A percentile compares a stretch with the other conserved stretches of the same genome.
These are phyloP conservation scores for Bruguiera parviflora DNA, from an alignment of 345 rosid genomes.

Conservation along the genomic window DNA sequence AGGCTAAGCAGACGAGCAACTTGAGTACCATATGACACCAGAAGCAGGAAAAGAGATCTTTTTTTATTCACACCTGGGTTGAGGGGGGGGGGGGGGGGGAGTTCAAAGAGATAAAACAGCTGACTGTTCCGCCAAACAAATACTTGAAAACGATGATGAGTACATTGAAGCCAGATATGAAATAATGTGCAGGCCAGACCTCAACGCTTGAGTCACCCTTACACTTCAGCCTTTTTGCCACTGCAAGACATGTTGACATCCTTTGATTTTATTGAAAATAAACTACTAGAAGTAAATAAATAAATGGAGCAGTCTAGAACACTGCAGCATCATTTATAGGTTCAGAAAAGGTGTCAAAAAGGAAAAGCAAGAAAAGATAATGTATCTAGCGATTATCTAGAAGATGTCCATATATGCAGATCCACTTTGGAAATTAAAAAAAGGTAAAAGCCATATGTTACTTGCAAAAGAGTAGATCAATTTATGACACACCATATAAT, in stretches of 20 bases:
- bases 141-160: not conserved
- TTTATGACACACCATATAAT: not conserved
- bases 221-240: slow-evolving; percentile 74
- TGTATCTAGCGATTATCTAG: not conserved
- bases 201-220: slow-evolving; percentile 69
- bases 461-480: not conserved
- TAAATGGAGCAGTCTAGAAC: not conserved
- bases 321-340: no score
- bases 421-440: not conserved
- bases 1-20: not conserved
- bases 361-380: not conserved
- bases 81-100: no score
- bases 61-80: no score
- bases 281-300: no score
- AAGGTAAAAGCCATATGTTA: not conserved
- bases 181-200: slow-evolving; percentile 45
- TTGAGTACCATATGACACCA: no score
- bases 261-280: not conserved
- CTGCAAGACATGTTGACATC: slow-evolving; percentile 42
- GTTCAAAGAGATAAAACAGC: not conserved
- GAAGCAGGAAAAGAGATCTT: no score
- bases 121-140: not conserved
- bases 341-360: not conserved
- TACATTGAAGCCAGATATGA: slow-evolving; percentile 2
- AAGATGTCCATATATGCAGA: not conserved